Base-by-base conservation (phyloP, 129 eudicot species). In the Pseudognaphalium luteoalbum region DNA sequence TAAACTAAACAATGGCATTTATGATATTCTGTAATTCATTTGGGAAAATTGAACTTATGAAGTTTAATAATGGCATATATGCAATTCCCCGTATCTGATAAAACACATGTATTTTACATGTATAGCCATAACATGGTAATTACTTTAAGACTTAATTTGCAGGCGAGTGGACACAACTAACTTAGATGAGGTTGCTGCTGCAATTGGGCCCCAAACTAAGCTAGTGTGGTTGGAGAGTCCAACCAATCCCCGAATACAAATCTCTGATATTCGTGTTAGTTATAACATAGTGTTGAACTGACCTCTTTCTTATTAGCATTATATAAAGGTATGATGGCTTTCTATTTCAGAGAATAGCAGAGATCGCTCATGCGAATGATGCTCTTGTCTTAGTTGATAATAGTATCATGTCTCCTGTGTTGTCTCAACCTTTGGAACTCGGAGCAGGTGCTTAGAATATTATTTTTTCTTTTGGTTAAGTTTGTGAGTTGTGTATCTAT, bases 211-310 rank as follows among this genome's bases (percentile, higher is more conserved):
- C 60, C 63, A 80, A 86, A 95, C 99, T 33, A 91, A 91, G 83
- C 97, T 95, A 78, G 95, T 95, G 39, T 95, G 99, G 99, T 69
- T 95, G 78, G 99, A 95, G 83, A 95, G 96, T 79, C 99, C 99
- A 77, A 91, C 99, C 44, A 95, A 95, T 78, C 99, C 99, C 17
- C 86, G 97, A 37, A 92, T 82, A 77, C 97, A 89, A 74, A 89
- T 95, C 58, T 87, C 96, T 71, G 96, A 95, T 82, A 91, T 95
- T 78, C 92, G 86, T 80, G 99, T 92, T 81, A 63, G 92, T 68
- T 66, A 1, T 80, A 65, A 57, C 34, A 39, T 65, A 67, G 21
- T 44, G 35, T 74, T 16, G 21, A 73, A 25, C 16, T 16, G 29
- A 16, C 35, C 78, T 73, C 17, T 1, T 54, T 78, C 54, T 6